Evolutionary conservation across 2,329 filamentous ascomycete genomes (phyloP), one percentile per base, ranked within the genome.

Genomic region (Hypoxylon sp.): DNA sequence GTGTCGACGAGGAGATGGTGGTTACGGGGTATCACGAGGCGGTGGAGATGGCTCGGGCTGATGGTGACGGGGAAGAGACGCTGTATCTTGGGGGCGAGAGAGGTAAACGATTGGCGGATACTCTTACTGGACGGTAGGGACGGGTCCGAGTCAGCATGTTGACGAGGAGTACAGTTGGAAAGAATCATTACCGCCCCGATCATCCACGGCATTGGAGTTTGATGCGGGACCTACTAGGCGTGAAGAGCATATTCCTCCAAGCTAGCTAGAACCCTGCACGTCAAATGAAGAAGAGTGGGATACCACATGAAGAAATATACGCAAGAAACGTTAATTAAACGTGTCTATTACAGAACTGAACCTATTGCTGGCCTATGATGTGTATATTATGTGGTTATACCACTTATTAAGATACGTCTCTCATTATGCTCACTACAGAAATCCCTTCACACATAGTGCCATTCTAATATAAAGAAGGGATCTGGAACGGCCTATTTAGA

Each of bases 1-100:
- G 90, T 65, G 94, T 99, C 29, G 96, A 98, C 74, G 95, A 98
- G 81, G 93, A 96, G 47, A 94, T 90, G 78, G 92, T 98, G 22
- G 91, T 90, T 74, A 89, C 85, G 75, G 94, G 92, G 0, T 99
- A 98, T 78, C 89, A 92, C 58, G 92, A 92, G 70, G 92, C 92
- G 31, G 84, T 97, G 1, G 92, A 97, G 75, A 83, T 95, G 76
- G 90, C 89, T 14, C 84, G 90, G 55, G 84, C 88, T 67, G 86
- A 88, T 14, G 83, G 86, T 0, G 83, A 85, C 14, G 82, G 82
- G 10, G 80, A 86, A 19, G 89, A 88, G 26, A 87, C 87, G 70
- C 78, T 89, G 46, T 91, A 89, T 75, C 76, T 91, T 1, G 88
- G 87, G 11, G 87, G 88, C 0, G 87, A 88, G 67, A 83, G 80